Evolutionary conservation across 805 yeast species (phyloP).

Genomic region (Jamesozyma gamospora): DNA sequence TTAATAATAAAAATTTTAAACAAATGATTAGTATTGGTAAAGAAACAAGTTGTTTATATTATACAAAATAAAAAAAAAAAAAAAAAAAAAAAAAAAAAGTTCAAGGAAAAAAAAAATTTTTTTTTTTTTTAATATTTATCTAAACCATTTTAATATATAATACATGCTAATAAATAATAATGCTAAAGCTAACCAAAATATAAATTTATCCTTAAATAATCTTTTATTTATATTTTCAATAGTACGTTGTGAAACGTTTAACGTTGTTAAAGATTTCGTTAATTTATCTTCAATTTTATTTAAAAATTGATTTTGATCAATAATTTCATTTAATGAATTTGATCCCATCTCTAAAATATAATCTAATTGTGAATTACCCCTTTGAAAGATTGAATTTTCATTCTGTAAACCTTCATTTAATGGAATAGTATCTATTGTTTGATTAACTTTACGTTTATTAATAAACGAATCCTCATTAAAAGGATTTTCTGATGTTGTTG

Average conservation of each 20-base stretch:
- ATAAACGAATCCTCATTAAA: conserved; percentile 19
- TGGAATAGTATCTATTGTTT: conserved; percentile 11
- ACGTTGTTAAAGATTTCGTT: conserved; percentile 59
- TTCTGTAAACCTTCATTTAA: conserved; percentile 56
- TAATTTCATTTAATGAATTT: conserved; percentile 72
- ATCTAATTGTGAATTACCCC: conserved; percentile 77
- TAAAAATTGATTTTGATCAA: conserved; percentile 71
- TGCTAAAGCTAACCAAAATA: conserved; percentile 68
- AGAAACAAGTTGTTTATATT: conserved; percentile 53
- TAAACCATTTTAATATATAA: conserved; percentile 51
- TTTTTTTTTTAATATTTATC: conserved; percentile 28
- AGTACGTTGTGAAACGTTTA: conserved; percentile 82
- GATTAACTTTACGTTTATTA: conserved; percentile 20
- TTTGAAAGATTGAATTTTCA: conserved; percentile 52
- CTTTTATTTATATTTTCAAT: conserved; percentile 70
- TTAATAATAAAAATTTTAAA: conserved; percentile 33
- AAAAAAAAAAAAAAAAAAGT: neutral
- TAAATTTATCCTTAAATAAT: conserved; percentile 75
- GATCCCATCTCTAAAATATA: conserved; percentile 86
- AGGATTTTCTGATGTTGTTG: conserved; percentile 13
- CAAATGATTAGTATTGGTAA: conserved; percentile 58
- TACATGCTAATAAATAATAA: conserved; percentile 58
- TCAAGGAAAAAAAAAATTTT: neutral
- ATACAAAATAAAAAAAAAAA: conserved; percentile 25
- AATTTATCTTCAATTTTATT: conserved; percentile 50